A percentile compares a stretch with the other conserved stretches of the same genome.
Evolutionary conservation across 495 filamentous ascomycete genomes (phyloP).

Genomic region (Articulospora tetracladia): DNA sequence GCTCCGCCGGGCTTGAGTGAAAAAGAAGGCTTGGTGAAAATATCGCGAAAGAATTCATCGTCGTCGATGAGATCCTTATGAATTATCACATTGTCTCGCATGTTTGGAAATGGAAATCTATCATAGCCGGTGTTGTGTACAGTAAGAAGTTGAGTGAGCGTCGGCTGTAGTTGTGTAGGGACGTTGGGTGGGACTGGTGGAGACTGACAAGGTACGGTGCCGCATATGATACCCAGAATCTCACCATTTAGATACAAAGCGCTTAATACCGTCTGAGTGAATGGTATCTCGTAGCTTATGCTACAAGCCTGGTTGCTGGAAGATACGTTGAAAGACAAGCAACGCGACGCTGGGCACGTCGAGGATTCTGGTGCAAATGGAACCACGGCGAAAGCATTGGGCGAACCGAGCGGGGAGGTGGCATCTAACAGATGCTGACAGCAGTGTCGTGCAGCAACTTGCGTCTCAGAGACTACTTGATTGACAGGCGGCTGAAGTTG

Average conservation of each 20-base stretch:
- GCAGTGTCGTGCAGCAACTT: background rate
- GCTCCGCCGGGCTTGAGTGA: background rate
- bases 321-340: background rate
- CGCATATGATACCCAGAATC: background rate
- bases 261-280: background rate
- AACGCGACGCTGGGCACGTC: background rate
- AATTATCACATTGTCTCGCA: slow-evolving; percentile 3
- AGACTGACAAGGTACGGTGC: background rate
- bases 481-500: background rate
- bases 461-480: background rate
- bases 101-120: slow-evolving; percentile 4
- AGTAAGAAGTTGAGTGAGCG: background rate
- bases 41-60: background rate
- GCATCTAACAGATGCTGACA: background rate
- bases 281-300: slow-evolving; percentile 1
- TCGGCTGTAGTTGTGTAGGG: background rate
- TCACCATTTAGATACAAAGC: slow-evolving; percentile 4
- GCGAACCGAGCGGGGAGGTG: background rate
- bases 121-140: background rate
- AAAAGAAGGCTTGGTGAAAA: slow-evolving; percentile 2
- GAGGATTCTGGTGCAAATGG: background rate
- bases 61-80: background rate
- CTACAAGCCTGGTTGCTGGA: background rate
- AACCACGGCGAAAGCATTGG: background rate
- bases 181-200: background rate